Evolutionary conservation across 345 rosid species (phyloP), one percentile per base, ranked within the genome.

Genomic region (Schrenkiella parvula): DNA sequence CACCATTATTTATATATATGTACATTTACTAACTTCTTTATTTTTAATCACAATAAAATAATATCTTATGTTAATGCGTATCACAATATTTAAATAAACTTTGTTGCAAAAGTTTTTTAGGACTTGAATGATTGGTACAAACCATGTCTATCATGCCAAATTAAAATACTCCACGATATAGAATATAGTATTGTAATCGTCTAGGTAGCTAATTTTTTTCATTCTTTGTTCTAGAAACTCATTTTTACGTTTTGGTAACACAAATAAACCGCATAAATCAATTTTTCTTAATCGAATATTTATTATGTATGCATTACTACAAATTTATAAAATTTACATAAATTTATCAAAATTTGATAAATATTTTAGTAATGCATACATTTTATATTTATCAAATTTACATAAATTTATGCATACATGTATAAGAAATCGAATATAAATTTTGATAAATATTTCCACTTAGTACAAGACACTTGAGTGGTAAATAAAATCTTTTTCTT

Each of bases 81-180:
- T 53, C 47, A 22, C 71, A 2, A 13, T 43, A 55, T 55, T 15
- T 5, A 73, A 55, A 56, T 43, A 46, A 12, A 17, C 2, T 54
- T 62, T 39, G 10, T 63, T 8, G 47, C 46, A 63, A 72, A 63
- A 31, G 47, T 12, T 63, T 54, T 54, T 21, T 15, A 72, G 46
- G 26, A 63, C 70, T 6, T 22, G 46, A 41, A 63, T 52, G 70
- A 72, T 54, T 64, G 8, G 57, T 54, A 43, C 77, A 72, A 72
- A 64, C 39, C 31, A 29, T 53, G 38, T 17, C 39, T 43, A 64
- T 64, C 64, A 31, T 72, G 62, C 68, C 8, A 71, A 38, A 37
- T 48, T 7, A 37, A 46, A 46, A 26, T 12, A 69, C 34, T 31
- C 2, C 8, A 1, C n/a, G 44, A 44, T 56, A 28, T 39, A 41